Evolutionary conservation across 495 filamentous ascomycete species (phyloP).

Genomic region (Penicillium cinerascens): DNA sequence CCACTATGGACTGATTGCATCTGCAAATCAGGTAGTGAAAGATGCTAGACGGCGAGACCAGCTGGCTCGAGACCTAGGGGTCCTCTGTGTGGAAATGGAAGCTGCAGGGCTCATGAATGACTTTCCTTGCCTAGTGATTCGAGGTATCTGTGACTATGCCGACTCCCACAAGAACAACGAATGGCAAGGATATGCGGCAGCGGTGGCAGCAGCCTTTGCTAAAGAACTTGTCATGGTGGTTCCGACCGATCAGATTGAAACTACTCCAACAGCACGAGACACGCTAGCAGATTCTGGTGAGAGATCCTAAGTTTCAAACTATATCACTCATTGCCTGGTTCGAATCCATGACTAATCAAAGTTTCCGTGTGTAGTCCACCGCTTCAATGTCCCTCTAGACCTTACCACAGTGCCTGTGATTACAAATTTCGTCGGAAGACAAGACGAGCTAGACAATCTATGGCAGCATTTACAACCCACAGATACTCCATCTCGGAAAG

Average conservation of each 20-base stretch:
- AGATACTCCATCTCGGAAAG: slow-evolving; percentile 18
- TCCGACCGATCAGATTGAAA: no score
- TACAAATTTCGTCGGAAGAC: slow-evolving; percentile 24
- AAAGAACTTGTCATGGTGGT: no score
- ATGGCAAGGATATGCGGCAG: slow-evolving; percentile 11
- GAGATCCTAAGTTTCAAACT: no score
- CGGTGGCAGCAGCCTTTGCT: slow-evolving; percentile 32
- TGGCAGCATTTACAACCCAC: not conserved
- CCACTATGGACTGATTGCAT: not conserved
- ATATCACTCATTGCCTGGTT: no score
- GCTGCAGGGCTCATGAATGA: not conserved
- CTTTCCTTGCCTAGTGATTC: slow-evolving; percentile 21
- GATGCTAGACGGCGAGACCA: not conserved
- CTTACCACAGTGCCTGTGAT: slow-evolving; percentile 23
- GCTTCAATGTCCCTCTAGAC: slow-evolving; percentile 24
- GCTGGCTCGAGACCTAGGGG: not conserved
- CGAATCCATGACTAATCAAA: no score
- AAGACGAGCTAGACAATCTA: slow-evolving; percentile 21
- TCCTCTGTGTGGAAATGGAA: no score
- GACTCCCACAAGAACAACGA: no score
- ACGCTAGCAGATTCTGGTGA: no score
- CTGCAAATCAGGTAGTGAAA: not conserved
- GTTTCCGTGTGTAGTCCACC: slow-evolving; percentile 10
- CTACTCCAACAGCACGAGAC: no score
- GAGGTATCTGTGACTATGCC: slow-evolving; percentile 27